Percentiles rank a stretch among this genome's conserved stretches.
These are phyloP conservation scores for Epithemia pelagica DNA, from an alignment of 108 stramenopile species.

Conservation along the genomic window DNA sequence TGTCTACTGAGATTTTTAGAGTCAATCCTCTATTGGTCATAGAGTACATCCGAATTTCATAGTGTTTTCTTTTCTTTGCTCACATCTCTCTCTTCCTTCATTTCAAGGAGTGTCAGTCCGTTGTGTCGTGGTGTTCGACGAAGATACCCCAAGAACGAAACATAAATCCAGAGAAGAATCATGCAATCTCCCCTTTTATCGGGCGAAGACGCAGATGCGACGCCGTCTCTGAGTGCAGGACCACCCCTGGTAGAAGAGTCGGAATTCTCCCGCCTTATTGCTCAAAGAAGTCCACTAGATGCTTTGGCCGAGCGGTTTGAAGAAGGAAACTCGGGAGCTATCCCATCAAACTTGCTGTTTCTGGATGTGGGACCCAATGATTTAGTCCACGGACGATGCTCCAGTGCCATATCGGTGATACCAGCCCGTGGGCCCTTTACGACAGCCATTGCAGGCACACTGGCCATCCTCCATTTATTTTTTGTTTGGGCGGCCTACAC, in stretches of 20 bases:
- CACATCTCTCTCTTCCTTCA: too few species aligned
- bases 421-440: background rate
- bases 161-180: too few species aligned
- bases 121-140: too few species aligned
- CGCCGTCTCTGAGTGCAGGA: constrained; percentile 1
- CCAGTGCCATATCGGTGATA: background rate
- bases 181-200: constrained; percentile 6
- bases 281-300: constrained; percentile 14
- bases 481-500: constrained; percentile 42
- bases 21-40: too few species aligned
- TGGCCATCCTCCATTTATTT: constrained; percentile 25
- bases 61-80: too few species aligned
- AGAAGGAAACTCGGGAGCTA: background rate
- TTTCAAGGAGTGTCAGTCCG: too few species aligned
- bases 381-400: too few species aligned
- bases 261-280: constrained; percentile 27
- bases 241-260: constrained; percentile 10
- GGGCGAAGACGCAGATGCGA: background rate
- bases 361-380: background rate
- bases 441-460: constrained; percentile 22
- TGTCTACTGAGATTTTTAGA: too few species aligned
- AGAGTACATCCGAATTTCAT: too few species aligned
- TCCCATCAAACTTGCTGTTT: background rate
- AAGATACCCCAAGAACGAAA: too few species aligned
- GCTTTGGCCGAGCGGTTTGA: background rate